Conservation (phyloP, 1,139 yeast species). For the Arxiozyma telluris region DNA sequence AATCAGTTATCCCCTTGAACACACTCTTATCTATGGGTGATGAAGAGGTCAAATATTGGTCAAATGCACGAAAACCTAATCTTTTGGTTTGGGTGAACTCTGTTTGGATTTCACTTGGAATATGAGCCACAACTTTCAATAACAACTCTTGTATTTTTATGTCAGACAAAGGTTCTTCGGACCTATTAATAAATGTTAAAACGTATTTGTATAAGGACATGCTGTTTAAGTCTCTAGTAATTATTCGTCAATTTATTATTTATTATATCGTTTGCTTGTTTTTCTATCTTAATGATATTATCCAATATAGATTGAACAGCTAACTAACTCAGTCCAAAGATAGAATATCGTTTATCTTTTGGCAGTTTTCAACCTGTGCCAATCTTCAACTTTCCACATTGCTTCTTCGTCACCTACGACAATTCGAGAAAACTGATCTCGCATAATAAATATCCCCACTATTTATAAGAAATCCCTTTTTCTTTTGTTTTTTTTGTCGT, state of each 20-base stretch:
- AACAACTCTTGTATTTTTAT: background rate
- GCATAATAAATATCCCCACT: background rate
- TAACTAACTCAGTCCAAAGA: too few species aligned
- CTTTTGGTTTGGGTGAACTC: conserved; percentile 6
- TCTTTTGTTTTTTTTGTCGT: background rate
- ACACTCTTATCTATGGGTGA: background rate
- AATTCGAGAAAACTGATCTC: too few species aligned
- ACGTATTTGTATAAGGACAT: conserved; percentile 2
- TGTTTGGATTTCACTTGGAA: background rate
- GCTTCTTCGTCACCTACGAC: too few species aligned
- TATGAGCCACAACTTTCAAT: background rate
- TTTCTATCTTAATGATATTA: conserved; percentile 57
- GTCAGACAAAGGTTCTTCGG: background rate
- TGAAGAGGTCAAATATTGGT: conserved; percentile 10
- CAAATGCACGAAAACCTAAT: conserved; percentile 15
- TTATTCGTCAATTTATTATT: background rate
- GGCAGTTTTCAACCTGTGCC: background rate
- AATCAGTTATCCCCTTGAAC: conserved; percentile 2
- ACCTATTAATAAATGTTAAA: conserved; percentile 3
- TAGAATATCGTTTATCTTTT: background rate
- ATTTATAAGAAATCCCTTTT: background rate
- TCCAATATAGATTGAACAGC: background rate
- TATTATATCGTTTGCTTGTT: background rate
- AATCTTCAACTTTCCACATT: too few species aligned
- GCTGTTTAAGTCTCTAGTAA: background rate